These are phyloP conservation scores for Chaetomiaceae sp. DNA, from an alignment of 2,329 filamentous ascomycete genomes.

Conservation along the genomic window DNA sequence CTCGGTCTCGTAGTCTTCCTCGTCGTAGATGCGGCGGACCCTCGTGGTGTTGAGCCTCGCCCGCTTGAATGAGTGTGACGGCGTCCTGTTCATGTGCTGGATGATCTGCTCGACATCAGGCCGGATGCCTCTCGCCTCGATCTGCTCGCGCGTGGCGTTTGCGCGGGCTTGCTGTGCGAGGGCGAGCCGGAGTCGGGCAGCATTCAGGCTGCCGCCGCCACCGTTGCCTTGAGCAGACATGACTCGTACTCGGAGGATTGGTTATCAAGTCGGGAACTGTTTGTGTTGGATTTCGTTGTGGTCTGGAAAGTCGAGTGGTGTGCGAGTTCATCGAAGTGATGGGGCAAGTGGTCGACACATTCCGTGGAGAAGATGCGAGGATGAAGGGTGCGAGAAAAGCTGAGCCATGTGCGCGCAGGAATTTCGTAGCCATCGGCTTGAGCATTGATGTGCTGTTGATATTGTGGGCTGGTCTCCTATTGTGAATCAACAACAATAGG, in stretches of 20 bases:
- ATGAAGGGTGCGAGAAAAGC: background rate
- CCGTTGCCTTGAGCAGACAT: conserved; percentile 1
- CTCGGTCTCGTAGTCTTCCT: background rate
- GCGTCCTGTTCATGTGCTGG: conserved; percentile 13
- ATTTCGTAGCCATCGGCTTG: background rate
- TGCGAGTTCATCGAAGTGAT: background rate
- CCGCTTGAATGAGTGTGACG: conserved; percentile 10
- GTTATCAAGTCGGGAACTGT: background rate
- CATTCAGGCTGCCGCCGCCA: background rate
- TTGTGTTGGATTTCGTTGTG: background rate
- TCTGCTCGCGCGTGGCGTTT: conserved; percentile 20
- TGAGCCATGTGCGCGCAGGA: conserved; percentile 3
- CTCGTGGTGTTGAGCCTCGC: conserved; percentile 2
- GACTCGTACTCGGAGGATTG: background rate
- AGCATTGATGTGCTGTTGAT: background rate
- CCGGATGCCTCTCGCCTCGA: conserved; percentile 18
- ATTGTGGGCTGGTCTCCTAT: conserved; percentile 2
- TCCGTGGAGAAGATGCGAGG: background rate
- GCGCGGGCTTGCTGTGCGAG: conserved; percentile 10
- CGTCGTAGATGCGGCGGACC: conserved; percentile 11
- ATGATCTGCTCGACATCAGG: conserved; percentile 16
- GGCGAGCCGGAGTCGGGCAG: conserved; percentile 9
- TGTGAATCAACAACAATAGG: conserved; percentile 11
- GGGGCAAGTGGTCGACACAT: background rate
- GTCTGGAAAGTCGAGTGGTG: background rate